Evolutionary conservation across 164 flowering plant species (phyloP).

Genomic region (Aristolochia californica): DNA sequence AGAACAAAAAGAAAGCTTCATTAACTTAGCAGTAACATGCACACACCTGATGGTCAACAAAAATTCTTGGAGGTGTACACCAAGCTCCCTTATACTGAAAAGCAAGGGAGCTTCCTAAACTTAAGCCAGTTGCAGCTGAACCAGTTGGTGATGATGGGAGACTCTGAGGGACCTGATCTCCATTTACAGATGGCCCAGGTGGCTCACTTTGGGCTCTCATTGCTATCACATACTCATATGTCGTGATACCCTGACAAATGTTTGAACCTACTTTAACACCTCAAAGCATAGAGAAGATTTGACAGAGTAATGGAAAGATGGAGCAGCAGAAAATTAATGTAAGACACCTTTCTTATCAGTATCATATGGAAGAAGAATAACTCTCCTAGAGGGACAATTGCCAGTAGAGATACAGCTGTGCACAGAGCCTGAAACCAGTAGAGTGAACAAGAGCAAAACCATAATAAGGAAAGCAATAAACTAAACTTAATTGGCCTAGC

Average conservation of each 20-base stretch:
- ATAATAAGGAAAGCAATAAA: neutral
- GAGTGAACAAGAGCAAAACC: neutral
- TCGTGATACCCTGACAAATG: conserved; percentile 68
- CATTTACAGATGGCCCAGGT: conserved; percentile 82
- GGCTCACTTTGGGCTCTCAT: conserved; percentile 93
- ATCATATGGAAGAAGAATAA: conserved; percentile 82
- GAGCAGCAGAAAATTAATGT: neutral
- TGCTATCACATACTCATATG: conserved; percentile 91
- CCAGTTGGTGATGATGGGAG: conserved; percentile 79
- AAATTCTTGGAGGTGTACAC: conserved; percentile 96
- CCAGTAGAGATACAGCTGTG: conserved; percentile 63
- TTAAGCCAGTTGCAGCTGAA: conserved; percentile 76
- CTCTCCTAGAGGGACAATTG: conserved; percentile 68
- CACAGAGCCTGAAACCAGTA: conserved; percentile 49
- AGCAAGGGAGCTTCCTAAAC: conserved; percentile 86
- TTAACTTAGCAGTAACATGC: neutral
- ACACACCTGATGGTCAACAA: conserved; percentile 82
- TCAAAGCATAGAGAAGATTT: neutral
- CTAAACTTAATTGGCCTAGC: no score
- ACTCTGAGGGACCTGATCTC: conserved; percentile 60
- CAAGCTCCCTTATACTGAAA: conserved; percentile 84
- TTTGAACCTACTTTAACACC: neutral
- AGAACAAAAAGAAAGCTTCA: neutral
- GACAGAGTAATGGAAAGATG: neutral
- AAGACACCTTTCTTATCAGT: conserved; percentile 61